Evolutionary conservation across 2,329 filamentous ascomycete genomes (phyloP), one percentile per base, ranked within the genome.

Genomic region (Diaporthe helianthi): DNA sequence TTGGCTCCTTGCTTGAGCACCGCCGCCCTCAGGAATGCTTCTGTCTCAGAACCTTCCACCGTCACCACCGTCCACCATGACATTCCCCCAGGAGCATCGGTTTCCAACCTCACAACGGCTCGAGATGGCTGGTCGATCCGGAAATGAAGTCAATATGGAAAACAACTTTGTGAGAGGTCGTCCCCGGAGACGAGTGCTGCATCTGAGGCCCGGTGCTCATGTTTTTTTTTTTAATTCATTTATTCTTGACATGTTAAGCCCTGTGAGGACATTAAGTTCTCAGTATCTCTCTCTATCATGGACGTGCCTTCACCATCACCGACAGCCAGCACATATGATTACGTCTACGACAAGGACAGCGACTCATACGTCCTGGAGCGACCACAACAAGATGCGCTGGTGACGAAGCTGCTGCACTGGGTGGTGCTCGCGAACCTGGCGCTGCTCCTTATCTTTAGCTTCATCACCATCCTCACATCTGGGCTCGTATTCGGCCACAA

Each of bases 101-200:
- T 19, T 29, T 51, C 69, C 54, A 64, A 69, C 63, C 55, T 71
- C 69, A 60, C 44, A 55, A 64, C 53, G 69, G 69, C 67, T 71
- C 54, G 69, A 52, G 47, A n/a, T 24, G 44, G 41, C 13, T 36
- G 29, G 44, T 63, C 44, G 17, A 63, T 63, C 58, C 38, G 38
- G 51, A 65, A 49, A 38, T 55, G 44, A 38, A 38, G 19, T 64
- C 67, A 46, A 33, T 46, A 69, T 71, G 60, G 51, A 64, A 31
- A 69, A 15, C 51, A 47, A 47, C 5, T n/a, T 13, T 67, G 46
- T 44, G 38, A 44, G 22, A 44, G 51, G 46, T 24, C 26, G 17
- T 47, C 58, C 53, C 36, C 41, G 24, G 54, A 10, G 41, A 13
- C n/a, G 38, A 31, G 54, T 19, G 36, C 24, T 5, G 26, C 19